Evolutionary conservation across 1,284 basidiomycete genomes (phyloP), one percentile per base, ranked within the genome.

Genomic region (Puccinia coronata): DNA sequence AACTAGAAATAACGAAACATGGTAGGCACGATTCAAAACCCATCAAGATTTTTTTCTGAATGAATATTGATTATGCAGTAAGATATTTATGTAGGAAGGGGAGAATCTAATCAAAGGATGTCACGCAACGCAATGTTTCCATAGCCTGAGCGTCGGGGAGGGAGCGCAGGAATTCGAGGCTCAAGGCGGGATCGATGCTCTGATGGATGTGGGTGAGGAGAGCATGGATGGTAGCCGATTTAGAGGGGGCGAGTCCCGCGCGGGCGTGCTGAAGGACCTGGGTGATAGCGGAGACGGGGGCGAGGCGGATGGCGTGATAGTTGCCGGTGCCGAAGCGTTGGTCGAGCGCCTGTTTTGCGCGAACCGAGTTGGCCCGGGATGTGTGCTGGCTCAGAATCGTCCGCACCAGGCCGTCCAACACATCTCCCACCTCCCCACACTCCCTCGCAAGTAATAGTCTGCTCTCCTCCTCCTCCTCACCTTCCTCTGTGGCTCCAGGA

Each of bases 341-440:
- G 82, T 92, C 91, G 78, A 93, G 87, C 16, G 86, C 87, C 28
- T 86, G 84, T 84, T 92, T 92, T 0, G 92, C 92, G 1, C 89
- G 86, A 0, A 91, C 88, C 5, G 90, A 90, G 84, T 93, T 93
- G 39, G 86, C 86, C 53, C 87, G 87, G 49, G 90, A 90, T 0
- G 92, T 93, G 84, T 92, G 93, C 85, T 93, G 92, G 51, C 90
- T 91, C 25, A 94, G 88, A 80, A 93, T 90, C 0, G 91, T 92
- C 47, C 90, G 89, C 28, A 93, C 89, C 82, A 92, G 88, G 0
- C 91, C 88, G 83, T 93, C 92, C 70, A 93, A 88, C 63, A 93
- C 91, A 81, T 91, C 89, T 0, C 90, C 61, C 20, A 69, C 78
- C 41, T 76, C 80, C 61, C 73, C 74, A 36, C 80, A 70, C 53